A percentile compares a stretch with the other conserved stretches of the same genome.
Evolutionary conservation across 202 grass and related monocot genomes (phyloP).

Genomic region (Sporobolus alterniflorus): DNA sequence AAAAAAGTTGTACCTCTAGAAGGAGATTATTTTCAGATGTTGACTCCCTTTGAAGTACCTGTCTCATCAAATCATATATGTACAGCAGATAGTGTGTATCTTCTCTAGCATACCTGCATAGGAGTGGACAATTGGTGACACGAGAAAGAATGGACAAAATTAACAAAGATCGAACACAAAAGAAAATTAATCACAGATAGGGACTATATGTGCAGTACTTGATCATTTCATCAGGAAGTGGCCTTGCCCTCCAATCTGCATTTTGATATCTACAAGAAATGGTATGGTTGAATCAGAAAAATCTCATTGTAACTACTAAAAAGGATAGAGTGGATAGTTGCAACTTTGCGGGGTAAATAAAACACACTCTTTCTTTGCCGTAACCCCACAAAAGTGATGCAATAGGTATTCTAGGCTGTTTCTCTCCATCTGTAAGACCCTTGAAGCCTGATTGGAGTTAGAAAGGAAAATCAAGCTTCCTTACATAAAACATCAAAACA

Average conservation of each 20-base stretch:
- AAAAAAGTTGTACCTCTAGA: conserved; percentile 69
- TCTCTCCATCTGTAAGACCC: conserved; percentile 89
- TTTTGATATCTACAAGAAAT: conserved; percentile 90
- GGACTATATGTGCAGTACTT: conserved; percentile 62
- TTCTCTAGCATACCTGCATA: conserved; percentile 95
- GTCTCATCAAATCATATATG: conserved; percentile 95
- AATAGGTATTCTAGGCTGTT: conserved; percentile 92
- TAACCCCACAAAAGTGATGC: conserved; percentile 82
- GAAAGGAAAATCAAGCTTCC: conserved; percentile 29
- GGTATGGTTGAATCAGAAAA: conserved; percentile 35
- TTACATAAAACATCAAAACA: conserved; percentile 24
- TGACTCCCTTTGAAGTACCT: conserved; percentile 60
- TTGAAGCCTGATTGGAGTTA: conserved; percentile 74
- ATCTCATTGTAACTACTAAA: conserved; percentile 17
- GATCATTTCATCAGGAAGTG: conserved; percentile 92
- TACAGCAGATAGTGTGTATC: conserved; percentile 95
- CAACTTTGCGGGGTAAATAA: conserved; percentile 20
- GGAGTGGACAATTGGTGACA: conserved; percentile 15
- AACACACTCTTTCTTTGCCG: conserved; percentile 85
- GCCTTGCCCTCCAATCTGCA: conserved; percentile 91
- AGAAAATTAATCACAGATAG: conserved; percentile 32
- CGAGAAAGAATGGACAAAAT: not conserved
- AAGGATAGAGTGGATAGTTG: conserved; percentile 15
- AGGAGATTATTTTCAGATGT: conserved; percentile 73
- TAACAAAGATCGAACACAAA: conserved; percentile 9